phyloP scores from a whole-genome alignment of 2,329 filamentous ascomycete genomes.

The Paecilomyces niveus region DNA sequence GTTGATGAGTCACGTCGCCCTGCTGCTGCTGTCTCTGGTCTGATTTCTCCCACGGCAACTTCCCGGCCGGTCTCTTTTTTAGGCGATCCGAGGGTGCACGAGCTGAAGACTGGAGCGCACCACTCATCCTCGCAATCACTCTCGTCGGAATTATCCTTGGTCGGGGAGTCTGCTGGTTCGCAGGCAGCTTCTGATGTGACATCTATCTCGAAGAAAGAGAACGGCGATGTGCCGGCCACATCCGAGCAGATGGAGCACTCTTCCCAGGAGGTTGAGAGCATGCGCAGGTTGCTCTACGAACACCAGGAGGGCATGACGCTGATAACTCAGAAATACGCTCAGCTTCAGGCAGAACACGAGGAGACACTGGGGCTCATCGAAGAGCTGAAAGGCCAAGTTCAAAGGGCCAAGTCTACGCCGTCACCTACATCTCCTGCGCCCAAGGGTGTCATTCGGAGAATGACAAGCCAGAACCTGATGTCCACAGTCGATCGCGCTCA shows the following conservation, averaged over 20 bases:
- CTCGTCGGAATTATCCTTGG: constrained; percentile 88
- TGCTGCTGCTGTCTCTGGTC: constrained; percentile 38
- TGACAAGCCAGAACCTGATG: constrained; percentile 84
- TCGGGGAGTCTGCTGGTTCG: constrained; percentile 65
- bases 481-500: constrained; percentile 78
- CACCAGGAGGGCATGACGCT: constrained; percentile 69
- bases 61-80: constrained; percentile 73
- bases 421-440: constrained; percentile 40
- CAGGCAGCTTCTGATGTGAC: constrained; percentile 58
- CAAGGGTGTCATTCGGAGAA: constrained; percentile 75
- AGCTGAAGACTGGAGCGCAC: constrained; percentile 61
- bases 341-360: constrained; percentile 74
- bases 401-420: constrained; percentile 64
- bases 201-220: constrained; percentile 23
- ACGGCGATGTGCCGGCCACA: constrained; percentile 14
- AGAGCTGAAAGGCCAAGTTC: constrained; percentile 79
- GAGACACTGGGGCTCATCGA: constrained; percentile 80
- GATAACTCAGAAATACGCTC: constrained; percentile 70
- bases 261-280: constrained; percentile 60
- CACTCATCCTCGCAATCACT: constrained; percentile 81
- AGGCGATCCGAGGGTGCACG: constrained; percentile 66
- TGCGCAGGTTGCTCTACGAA: constrained; percentile 64
- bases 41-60: constrained; percentile 33
- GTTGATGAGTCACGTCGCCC: constrained; percentile 71
- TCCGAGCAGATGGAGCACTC: constrained; percentile 39